These are phyloP conservation scores for Catenaria anguillulae DNA, from an alignment of 371 early-diverging fungal genomes.

Conservation along the genomic window DNA sequence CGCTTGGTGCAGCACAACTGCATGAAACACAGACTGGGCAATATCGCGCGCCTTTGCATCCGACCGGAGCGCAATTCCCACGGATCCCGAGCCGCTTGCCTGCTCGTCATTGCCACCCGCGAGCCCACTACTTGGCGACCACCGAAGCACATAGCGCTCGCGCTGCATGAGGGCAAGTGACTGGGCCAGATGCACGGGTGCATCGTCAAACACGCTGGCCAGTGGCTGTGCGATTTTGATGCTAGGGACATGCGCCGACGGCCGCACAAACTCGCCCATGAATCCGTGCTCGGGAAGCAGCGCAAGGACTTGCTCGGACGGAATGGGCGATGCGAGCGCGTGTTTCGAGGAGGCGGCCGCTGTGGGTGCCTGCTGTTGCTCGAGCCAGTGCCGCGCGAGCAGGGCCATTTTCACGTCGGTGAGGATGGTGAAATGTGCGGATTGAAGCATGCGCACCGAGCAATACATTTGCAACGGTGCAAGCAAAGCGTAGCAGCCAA, in stretches of 20 bases:
- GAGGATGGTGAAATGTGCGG: background rate
- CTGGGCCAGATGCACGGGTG: background rate
- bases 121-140: too few relatives aligned
- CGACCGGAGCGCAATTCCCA: background rate
- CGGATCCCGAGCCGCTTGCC: too few relatives aligned
- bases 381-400: background rate
- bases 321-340: background rate
- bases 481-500: background rate
- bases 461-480: background rate
- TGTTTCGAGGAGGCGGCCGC: background rate
- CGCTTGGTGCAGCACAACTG: background rate
- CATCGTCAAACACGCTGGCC: background rate
- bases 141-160: background rate
- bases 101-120: too few relatives aligned
- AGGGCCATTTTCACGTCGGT: background rate
- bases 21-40: background rate
- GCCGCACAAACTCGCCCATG: background rate
- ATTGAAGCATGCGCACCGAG: background rate
- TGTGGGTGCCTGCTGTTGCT: background rate
- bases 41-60: background rate
- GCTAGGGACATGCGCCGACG: background rate
- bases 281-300: background rate
- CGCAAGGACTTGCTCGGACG: background rate
- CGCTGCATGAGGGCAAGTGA: background rate
- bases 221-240: background rate